A percentile compares a stretch with the other conserved stretches of the same genome.
These are phyloP conservation scores for Umbelopsis sp. DNA, from an alignment of 371 early-diverging fungal genomes.

Conservation along the genomic window DNA sequence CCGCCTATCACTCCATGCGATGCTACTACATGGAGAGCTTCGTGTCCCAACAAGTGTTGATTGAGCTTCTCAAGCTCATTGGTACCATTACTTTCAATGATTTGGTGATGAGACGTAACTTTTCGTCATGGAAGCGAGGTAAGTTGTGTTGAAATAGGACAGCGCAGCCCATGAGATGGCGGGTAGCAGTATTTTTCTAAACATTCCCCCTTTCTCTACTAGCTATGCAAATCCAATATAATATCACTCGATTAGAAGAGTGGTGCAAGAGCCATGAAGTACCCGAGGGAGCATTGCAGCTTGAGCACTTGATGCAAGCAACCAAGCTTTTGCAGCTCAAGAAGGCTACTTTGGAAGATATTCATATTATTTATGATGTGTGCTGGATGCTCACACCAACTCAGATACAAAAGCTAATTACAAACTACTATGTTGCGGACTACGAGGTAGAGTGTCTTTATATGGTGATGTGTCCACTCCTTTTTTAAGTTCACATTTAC, in stretches of 20 bases:
- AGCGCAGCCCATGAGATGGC: background rate
- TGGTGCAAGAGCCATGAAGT: constrained; percentile 96
- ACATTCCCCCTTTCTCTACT: background rate
- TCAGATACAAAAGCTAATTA: constrained; percentile 94
- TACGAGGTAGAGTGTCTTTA: constrained; percentile 59
- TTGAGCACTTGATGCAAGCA: constrained; percentile 93
- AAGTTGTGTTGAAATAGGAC: background rate
- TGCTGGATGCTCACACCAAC: constrained; percentile 93
- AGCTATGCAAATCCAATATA: constrained; percentile 97
- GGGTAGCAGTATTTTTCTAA: too few relatives aligned
- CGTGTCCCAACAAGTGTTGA: constrained; percentile 79
- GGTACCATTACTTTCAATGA: constrained; percentile 95
- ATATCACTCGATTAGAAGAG: constrained; percentile 93
- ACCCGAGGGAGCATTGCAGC: constrained; percentile 84
- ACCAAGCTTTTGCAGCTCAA: constrained; percentile 94
- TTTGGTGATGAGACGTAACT: constrained; percentile 89
- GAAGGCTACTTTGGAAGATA: constrained; percentile 88
- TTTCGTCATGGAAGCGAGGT: constrained; percentile 88
- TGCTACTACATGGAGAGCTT: constrained; percentile 93
- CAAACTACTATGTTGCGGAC: constrained; percentile 76
- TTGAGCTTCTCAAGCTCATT: constrained; percentile 87
- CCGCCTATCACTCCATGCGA: constrained; percentile 89
- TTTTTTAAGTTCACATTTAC: background rate
- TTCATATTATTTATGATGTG: constrained; percentile 94
- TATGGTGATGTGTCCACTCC: background rate